Evolutionary conservation across 495 filamentous ascomycete species (phyloP).

Genomic region (Penicillium simplicissimum): DNA sequence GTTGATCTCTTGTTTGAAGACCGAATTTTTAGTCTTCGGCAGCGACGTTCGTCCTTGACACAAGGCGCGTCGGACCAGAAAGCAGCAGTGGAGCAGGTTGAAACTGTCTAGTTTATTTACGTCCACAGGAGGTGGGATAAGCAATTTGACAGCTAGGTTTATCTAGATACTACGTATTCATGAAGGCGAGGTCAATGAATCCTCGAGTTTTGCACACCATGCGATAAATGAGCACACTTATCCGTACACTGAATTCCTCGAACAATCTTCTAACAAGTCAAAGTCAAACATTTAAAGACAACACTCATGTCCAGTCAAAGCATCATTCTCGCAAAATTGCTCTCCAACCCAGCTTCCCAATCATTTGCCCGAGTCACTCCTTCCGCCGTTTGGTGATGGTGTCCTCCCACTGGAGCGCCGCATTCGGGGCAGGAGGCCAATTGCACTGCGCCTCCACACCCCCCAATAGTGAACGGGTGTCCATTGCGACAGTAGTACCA

Average conservation of each 20-base stretch:
- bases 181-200: not conserved
- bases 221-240: not conserved
- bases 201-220: not conserved
- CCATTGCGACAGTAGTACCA: conserved; percentile 71
- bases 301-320: not conserved
- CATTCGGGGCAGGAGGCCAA: conserved; percentile 65
- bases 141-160: not conserved
- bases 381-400: conserved; percentile 49
- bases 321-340: not conserved
- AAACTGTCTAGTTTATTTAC: conserved; percentile 8
- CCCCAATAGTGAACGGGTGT: conserved; percentile 71
- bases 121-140: not conserved
- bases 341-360: conserved; percentile 35
- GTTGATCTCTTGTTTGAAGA: conserved; percentile 17
- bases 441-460: conserved; percentile 73
- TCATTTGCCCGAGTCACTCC: conserved; percentile 55
- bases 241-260: not conserved
- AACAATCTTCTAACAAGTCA: not conserved
- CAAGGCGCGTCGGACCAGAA: conserved; percentile 3
- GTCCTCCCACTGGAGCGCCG: conserved; percentile 59
- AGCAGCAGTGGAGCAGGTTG: conserved; percentile 14
- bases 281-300: no score
- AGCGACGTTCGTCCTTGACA: not conserved
- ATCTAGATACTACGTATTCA: not conserved
- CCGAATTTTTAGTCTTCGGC: conserved; percentile 5